These are phyloP conservation scores for Ogataea populi-albae DNA, from an alignment of 805 yeast species.

Conservation along the genomic window DNA sequence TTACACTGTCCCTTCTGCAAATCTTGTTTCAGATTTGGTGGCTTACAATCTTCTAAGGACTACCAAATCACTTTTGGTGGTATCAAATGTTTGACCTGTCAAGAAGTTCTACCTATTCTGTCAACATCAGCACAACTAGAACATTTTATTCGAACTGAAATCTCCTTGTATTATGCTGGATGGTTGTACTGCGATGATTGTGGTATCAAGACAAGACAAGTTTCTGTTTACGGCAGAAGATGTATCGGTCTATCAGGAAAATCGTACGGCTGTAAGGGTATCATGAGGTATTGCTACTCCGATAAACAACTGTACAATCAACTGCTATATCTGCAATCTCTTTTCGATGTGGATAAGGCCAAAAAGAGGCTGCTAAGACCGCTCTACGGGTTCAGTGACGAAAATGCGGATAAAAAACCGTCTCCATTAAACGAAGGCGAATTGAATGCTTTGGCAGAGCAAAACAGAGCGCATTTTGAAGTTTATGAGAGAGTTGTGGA, in stretches of 20 bases:
- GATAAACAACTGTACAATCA: constrained; percentile 86
- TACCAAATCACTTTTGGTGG: constrained; percentile 68
- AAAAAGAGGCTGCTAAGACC: constrained; percentile 57
- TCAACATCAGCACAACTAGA: constrained; percentile 73
- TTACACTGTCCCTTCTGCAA: constrained; percentile 63
- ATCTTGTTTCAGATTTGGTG: constrained; percentile 62
- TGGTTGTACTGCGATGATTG: constrained; percentile 90
- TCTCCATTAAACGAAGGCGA: constrained; percentile 44
- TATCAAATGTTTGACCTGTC: constrained; percentile 64
- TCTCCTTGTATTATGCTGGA: constrained; percentile 79
- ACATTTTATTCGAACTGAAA: constrained; percentile 60
- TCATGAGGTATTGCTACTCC: constrained; percentile 70
- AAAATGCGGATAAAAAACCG: constrained; percentile 23
- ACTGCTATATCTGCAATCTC: constrained; percentile 67
- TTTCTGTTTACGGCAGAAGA: constrained; percentile 84
- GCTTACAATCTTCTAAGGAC: constrained; percentile 61
- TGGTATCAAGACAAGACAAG: constrained; percentile 74
- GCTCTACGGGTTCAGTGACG: not conserved
- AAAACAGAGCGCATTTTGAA: constrained; percentile 62
- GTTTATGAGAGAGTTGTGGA: constrained; percentile 56
- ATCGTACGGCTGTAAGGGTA: constrained; percentile 71
- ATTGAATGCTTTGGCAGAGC: constrained; percentile 72
- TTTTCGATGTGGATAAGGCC: constrained; percentile 81
- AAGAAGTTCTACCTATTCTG: constrained; percentile 46
- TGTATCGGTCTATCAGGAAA: constrained; percentile 68